Base-by-base conservation (phyloP, 129 eudicot genomes). In the Flaveria brownii region DNA sequence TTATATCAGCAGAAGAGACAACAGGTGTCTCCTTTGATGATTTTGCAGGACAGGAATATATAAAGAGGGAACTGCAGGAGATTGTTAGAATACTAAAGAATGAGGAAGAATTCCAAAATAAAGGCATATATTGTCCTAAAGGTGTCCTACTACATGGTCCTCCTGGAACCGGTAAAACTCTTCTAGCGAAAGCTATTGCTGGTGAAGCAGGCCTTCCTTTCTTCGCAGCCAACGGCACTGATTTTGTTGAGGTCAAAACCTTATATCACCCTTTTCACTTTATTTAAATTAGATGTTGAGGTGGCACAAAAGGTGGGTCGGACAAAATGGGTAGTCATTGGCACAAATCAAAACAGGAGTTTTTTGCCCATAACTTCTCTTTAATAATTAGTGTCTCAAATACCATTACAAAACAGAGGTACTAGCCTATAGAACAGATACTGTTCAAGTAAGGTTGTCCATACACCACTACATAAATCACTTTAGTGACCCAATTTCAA, bases 171-270 rank as follows among this genome's bases (percentile, higher is more conserved):
- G 98, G 98, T 84, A 93, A 93, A 86, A 93, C 98, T 45, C 93
- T 93, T 70, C 82, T 93, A 46, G 98, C 98, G 39, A 93, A 88
- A 87, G 98, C 98, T 64, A 90, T 93, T 71, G 98, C 98, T 78
- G 98, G 98, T 49, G 98, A 93, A 83, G 96, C 98, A 49, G 98
- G 97, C 16, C 92, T 93, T 85, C 98, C 98, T 33, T 93, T 93
- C 71, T 91, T 93, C 54, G 98, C 98, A 55, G 91, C 91, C 54
- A 93, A 88, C 81, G 98, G 98, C 42, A 93, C 98, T 54, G 97
- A 93, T 85, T 93, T 93, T 87, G 98, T 93, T 33, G 98, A 93
- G 96, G 97, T 92, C 64, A 84, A 74, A 82, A 42, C 30, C 45
- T 78, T 33, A 62, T 68, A 41, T 69, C 12, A 43, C 47, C 15